Evolutionary conservation across 2,329 filamentous ascomycete species (phyloP), one percentile per base, ranked within the genome.

Genomic region (Monosporascus sp.): DNA sequence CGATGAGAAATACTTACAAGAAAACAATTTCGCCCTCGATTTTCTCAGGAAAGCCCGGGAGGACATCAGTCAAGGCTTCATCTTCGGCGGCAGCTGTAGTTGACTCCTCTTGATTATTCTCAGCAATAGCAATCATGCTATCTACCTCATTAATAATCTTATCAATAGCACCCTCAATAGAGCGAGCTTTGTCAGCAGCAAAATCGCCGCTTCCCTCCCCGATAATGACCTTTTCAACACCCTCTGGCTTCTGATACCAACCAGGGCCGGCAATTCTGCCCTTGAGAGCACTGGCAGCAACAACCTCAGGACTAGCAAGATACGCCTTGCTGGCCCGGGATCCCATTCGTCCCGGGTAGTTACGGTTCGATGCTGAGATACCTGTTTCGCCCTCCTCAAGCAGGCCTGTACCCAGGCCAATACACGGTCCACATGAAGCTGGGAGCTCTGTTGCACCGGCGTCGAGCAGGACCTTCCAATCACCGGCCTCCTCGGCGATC

Each of bases 331-430:
- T 88, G 5, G 89, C 83, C 3, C 81, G 84, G 16, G 82, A 86
- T 3, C 92, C 92, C 89, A 97, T 95, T 3, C 92, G 84, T 0
- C 91, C 92, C 71, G 92, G 91, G 77, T 92, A 97, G 70, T 96
- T 96, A 11, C 92, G 80, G 75, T 97, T 97, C 50, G 80, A 85
- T 0, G 91, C 90, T 56, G 80, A 86, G 61, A 97, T 92, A 22
- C 91, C 91, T 9, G 91, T 85, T 73, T 97, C 91, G n/a, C 89
- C 90, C 2, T 83, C 80, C 69, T 97, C 86, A 1, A 96, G 79
- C 0, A 96, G 77, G 38, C 92, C 92, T 0, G 79, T 83, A 0
- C 71, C 90, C 0, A 96, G 80, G 7, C 92, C 92, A 57, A 97
- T 97, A 65, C 93, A 97, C 0, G 88, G 87, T 0, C 85, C 91